These are phyloP conservation scores for Fusarium abutilonis DNA, from an alignment of 2,329 filamentous ascomycete species.

Conservation along the genomic window DNA sequence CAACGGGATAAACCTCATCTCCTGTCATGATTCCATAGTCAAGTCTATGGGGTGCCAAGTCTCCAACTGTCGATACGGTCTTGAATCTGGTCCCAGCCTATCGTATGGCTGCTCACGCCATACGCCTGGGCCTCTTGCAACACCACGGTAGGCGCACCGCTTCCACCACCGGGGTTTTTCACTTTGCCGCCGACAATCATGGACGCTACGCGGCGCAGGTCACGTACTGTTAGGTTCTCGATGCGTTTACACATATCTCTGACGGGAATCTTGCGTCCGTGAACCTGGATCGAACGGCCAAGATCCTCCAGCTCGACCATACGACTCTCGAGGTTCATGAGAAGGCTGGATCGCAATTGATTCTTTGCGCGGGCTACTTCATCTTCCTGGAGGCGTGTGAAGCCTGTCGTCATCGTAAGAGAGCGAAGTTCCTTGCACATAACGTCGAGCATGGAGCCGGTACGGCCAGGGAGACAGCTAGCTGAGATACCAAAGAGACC, in stretches of 20 bases:
- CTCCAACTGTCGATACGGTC: constrained; percentile 85
- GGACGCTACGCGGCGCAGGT: constrained; percentile 83
- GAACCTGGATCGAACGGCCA: constrained; percentile 94
- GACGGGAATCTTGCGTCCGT: constrained; percentile 90
- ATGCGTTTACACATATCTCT: constrained; percentile 93
- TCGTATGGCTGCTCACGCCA: constrained; percentile 71
- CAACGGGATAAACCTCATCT: not conserved
- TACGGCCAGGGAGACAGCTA: constrained; percentile 81
- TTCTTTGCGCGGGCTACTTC: constrained; percentile 97
- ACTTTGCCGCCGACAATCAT: constrained; percentile 81
- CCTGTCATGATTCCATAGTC: not conserved
- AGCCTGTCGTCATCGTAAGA: constrained; percentile 79
- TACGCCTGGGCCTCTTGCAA: constrained; percentile 88
- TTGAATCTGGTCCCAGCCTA: constrained; percentile 91
- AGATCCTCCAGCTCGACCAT: constrained; percentile 99
- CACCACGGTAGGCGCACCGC: constrained; percentile 91
- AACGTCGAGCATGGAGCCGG: constrained; percentile 87
- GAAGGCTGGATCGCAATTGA: constrained; percentile 85
- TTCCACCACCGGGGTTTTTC: constrained; percentile 78
- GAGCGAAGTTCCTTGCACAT: constrained; percentile 90
- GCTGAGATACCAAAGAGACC: constrained; percentile 95
- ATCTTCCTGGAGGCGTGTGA: constrained; percentile 72
- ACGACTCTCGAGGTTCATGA: constrained; percentile 97
- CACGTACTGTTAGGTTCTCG: constrained; percentile 79
- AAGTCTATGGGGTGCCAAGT: constrained; percentile 66